Percentiles rank a stretch among this genome's conserved stretches.
Conservation (phyloP, 164 flowering plant genomes). For the Macadamia integrifolia region DNA sequence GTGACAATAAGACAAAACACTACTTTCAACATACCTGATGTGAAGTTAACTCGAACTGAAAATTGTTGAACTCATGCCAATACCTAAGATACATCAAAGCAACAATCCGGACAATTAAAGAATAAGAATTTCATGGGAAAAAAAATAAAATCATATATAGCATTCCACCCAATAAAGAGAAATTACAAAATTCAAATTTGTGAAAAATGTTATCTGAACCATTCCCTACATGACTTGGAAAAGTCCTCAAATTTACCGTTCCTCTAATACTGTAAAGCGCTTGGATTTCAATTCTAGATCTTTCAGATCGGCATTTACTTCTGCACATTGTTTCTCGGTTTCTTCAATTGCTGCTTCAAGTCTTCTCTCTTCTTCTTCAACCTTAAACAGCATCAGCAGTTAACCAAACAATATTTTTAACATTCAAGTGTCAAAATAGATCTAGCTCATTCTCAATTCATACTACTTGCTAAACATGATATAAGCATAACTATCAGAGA, state of each 20-base stretch:
- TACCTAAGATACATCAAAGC: conserved; percentile 45
- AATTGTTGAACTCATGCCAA: conserved; percentile 96
- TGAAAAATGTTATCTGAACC: not conserved
- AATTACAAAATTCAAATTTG: not conserved
- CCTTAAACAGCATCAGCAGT: conserved; percentile 31
- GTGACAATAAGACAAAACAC: not conserved
- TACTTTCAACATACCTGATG: conserved; percentile 61
- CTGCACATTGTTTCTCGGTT: conserved; percentile 72
- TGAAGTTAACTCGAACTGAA: conserved; percentile 84
- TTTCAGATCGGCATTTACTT: conserved; percentile 69
- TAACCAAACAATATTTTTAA: not conserved
- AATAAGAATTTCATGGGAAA: not conserved
- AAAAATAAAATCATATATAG: not conserved
- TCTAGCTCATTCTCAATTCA: not conserved
- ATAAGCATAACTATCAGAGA: not conserved
- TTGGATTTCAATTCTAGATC: conserved; percentile 72
- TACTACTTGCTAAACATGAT: not conserved
- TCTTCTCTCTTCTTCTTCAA: conserved; percentile 93
- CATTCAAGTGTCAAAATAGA: not conserved
- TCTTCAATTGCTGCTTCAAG: conserved; percentile 84
- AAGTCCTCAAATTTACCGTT: conserved; percentile 45
- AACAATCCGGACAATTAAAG: conserved; percentile 4
- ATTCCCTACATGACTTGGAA: not conserved
- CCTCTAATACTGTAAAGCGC: conserved; percentile 84
- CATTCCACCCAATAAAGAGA: not conserved